Evolutionary conservation across 305 asterid genomes (phyloP).

Genomic region (Fraxinus albicans): DNA sequence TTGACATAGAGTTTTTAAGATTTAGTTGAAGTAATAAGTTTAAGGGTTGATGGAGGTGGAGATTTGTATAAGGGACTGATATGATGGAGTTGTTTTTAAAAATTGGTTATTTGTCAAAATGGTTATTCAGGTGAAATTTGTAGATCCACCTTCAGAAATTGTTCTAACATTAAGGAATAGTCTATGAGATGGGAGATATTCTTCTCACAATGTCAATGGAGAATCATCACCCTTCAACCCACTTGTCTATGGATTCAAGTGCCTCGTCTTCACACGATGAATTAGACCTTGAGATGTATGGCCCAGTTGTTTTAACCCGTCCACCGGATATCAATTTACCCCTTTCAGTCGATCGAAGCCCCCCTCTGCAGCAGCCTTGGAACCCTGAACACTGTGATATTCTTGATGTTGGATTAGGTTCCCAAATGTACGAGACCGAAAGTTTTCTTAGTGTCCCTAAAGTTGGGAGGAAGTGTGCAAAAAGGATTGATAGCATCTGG

Average conservation of each 20-base stretch:
- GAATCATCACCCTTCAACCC: constrained; percentile 83
- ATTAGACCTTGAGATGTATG: constrained; percentile 74
- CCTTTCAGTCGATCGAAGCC: constrained; percentile 74
- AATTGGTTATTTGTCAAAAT: constrained; percentile 25
- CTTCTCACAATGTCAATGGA: constrained; percentile 73
- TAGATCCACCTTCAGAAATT: constrained; percentile 19
- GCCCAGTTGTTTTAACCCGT: constrained; percentile 55
- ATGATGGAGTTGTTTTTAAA: constrained; percentile 14
- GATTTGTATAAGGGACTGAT: constrained; percentile 34
- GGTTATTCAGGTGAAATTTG: constrained; percentile 31
- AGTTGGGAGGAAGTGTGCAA: constrained; percentile 59
- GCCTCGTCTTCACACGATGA: constrained; percentile 78
- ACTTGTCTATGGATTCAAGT: constrained; percentile 88
- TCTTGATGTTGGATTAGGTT: constrained; percentile 79
- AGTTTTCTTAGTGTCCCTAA: constrained; percentile 53
- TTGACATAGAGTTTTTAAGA: constrained; percentile 12
- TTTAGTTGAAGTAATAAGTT: constrained; percentile 30
- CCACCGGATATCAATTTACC: constrained; percentile 93
- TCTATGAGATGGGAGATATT: constrained; percentile 59
- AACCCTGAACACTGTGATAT: constrained; percentile 64
- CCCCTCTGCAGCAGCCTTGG: constrained; percentile 71
- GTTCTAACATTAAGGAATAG: constrained; percentile 20
- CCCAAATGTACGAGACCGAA: constrained; percentile 66
- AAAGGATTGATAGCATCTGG: constrained; percentile 87
- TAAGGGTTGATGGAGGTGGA: constrained; percentile 39